phyloP scores from a whole-genome alignment of 805 yeast species.

The Cyberlindnera meyerae region DNA sequence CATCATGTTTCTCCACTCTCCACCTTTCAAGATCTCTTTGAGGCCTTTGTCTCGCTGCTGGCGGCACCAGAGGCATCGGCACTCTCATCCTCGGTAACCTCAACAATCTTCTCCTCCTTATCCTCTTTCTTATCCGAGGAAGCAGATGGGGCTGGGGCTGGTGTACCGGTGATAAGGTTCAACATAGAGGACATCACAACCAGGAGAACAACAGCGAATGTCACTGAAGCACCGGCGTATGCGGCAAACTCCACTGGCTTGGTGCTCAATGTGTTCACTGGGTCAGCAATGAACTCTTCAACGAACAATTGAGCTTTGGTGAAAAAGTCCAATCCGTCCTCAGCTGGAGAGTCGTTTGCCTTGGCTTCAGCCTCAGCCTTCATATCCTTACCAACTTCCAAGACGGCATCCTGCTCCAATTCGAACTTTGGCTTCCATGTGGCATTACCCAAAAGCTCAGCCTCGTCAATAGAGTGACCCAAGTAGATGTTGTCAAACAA shows the following conservation, averaged over 20 bases:
- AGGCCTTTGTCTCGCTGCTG: slow-evolving; percentile 15
- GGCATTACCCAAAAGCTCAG: slow-evolving; percentile 74
- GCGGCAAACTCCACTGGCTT: slow-evolving; percentile 49
- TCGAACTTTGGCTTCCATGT: slow-evolving; percentile 57
- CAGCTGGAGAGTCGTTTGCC: background rate
- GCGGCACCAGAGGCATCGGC: slow-evolving; percentile 11
- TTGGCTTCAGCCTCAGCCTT: slow-evolving; percentile 2
- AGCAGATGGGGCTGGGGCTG: slow-evolving; percentile 3
- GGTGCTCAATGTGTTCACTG: slow-evolving; percentile 37
- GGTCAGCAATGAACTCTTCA: slow-evolving; percentile 38
- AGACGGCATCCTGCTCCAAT: slow-evolving; percentile 39
- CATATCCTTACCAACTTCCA: slow-evolving; percentile 2
- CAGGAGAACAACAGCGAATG: slow-evolving; percentile 37
- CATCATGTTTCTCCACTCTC: too few relatives aligned
- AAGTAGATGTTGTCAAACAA: slow-evolving; percentile 79
- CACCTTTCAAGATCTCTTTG: slow-evolving; percentile 17
- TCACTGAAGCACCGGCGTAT: slow-evolving; percentile 39
- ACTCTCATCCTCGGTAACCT: slow-evolving; percentile 7
- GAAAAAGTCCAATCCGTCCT: slow-evolving; percentile 13
- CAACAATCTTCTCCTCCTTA: slow-evolving; percentile 13
- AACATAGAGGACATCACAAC: slow-evolving; percentile 37
- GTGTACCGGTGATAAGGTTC: slow-evolving; percentile 18
- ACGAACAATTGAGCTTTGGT: slow-evolving; percentile 30
- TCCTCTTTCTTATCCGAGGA: slow-evolving; percentile 5
- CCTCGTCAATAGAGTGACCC: slow-evolving; percentile 81